Evolutionary conservation across 495 filamentous ascomycete species (phyloP), one percentile per base, ranked within the genome.

Genomic region (Letharia lupina): DNA sequence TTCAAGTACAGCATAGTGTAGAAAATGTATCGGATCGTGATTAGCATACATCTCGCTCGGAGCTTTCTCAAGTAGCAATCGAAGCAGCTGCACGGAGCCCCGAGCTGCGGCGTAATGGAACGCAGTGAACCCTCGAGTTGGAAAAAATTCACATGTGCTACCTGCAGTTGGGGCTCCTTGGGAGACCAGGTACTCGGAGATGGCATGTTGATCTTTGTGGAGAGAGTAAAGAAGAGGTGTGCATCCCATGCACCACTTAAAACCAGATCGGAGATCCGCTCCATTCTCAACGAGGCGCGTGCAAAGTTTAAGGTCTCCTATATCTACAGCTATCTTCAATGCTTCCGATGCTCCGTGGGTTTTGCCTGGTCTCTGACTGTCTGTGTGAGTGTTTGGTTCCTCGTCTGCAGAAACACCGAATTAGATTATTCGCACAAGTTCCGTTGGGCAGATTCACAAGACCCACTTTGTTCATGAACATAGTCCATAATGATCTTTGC

Each of bases 151-250:
- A 35, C 64, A 66, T 10, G 57, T 62, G 15, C 8, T 13, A 31
- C 45, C 58, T 9, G 58, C 40, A 20, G 28, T 42, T 2, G 56
- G 42, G 20, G 44, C 58, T 33, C 58, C 64, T 23, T 48, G 40
- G 18, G 28, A 2, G 13, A 35, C 45, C 1, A 66, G 64, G 16
- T 37, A 41, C 16, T 60, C 28, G 20, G 42, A 56, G 23, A 65
- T 65, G 0, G 9, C 23, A 12, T 4, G 1, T 52, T 33, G 3
- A 7, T 23, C 4, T 8, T 52, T 11, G 5, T 50, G 42, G 41
- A 63, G 44, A 16, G 64, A 61, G 23, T 66, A 61, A 12, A 66
- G 58, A 5, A 66, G 41, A 16, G 64, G 64, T 10, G 57, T 54
- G 45, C 64, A 66, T 20, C 59, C 59, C 4, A n/a, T 18, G 56